Evolutionary conservation across 352 stramenopile genomes (phyloP).

Genomic region (Phytopythium aichiense): DNA sequence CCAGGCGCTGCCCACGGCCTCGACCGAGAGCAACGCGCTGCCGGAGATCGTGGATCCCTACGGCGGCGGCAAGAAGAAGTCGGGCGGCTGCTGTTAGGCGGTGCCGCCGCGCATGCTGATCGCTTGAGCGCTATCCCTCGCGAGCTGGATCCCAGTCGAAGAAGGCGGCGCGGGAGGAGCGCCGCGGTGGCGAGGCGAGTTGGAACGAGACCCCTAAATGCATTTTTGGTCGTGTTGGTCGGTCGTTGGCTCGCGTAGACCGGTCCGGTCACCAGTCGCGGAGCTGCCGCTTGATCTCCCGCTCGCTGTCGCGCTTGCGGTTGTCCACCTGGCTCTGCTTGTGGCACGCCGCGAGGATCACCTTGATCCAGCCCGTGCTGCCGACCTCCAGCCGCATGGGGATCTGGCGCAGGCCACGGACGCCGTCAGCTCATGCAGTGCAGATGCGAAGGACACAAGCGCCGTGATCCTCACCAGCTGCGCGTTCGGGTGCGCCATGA

Average conservation of each 20-base stretch:
- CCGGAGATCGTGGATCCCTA: conserved; percentile 86
- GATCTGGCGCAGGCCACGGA: conserved; percentile 31
- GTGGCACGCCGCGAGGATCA: conserved; percentile 70
- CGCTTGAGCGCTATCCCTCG: background rate
- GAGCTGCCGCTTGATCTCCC: conserved; percentile 70
- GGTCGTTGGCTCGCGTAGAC: background rate
- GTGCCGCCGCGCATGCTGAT: background rate
- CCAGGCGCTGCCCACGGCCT: conserved; percentile 67
- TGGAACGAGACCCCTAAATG: conserved; percentile 16
- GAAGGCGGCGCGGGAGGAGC: background rate
- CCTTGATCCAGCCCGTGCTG: conserved; percentile 81
- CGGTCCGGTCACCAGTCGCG: conserved; percentile 52
- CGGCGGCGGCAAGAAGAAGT: conserved; percentile 80
- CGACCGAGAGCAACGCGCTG: conserved; percentile 74
- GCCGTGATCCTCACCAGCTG: conserved; percentile 39
- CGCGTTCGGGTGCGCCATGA: conserved; percentile 54
- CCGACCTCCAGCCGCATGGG: conserved; percentile 68
- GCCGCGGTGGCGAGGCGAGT: background rate
- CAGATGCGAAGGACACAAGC: background rate
- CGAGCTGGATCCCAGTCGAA: background rate
- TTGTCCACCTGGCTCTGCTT: conserved; percentile 67
- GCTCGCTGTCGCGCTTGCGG: conserved; percentile 67
- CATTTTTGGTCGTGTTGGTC: conserved; percentile 14
- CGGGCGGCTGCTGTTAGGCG: conserved; percentile 70
- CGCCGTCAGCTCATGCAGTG: background rate